A percentile compares a stretch with the other conserved stretches of the same genome.
phyloP scores from a whole-genome alignment of 345 rosid genomes.

The Diplotaxis tenuifolia region DNA sequence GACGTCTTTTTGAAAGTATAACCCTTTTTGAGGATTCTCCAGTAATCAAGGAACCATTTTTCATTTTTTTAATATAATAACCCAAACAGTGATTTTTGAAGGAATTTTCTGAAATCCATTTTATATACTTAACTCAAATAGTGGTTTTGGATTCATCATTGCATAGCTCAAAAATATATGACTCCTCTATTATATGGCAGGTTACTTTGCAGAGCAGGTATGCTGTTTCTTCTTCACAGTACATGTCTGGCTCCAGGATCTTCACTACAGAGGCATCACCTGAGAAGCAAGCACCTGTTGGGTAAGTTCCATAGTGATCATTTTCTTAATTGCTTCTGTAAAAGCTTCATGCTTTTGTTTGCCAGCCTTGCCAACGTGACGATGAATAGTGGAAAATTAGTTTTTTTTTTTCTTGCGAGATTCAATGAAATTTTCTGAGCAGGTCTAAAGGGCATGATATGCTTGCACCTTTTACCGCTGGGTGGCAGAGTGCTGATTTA shows the following conservation, averaged over 20 bases:
- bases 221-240: slow-evolving; percentile 37
- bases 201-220: slow-evolving; percentile 43
- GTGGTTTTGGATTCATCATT: slow-evolving; percentile 1
- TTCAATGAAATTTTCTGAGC: slow-evolving; percentile 14
- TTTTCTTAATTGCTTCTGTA: not conserved
- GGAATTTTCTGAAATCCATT: no score
- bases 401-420: not conserved
- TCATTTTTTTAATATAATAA: not conserved
- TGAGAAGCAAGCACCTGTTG: slow-evolving; percentile 44
- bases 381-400: not conserved
- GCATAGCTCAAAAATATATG: not conserved
- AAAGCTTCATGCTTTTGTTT: not conserved
- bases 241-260: slow-evolving; percentile 47
- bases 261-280: slow-evolving; percentile 54
- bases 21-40: slow-evolving; percentile 14
- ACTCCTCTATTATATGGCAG: slow-evolving; percentile 39
- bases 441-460: slow-evolving; percentile 94
- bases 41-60: not conserved
- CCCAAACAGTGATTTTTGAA: not conserved
- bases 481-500: slow-evolving; percentile 79
- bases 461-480: slow-evolving; percentile 99
- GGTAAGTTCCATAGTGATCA: slow-evolving; percentile 35
- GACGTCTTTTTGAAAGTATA: not conserved
- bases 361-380: not conserved
- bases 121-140: not conserved